Percentiles rank a stretch among this genome's conserved stretches.
phyloP scores from a whole-genome alignment of 1,284 basidiomycete species.

The Tetrapyrgos nigripes region DNA sequence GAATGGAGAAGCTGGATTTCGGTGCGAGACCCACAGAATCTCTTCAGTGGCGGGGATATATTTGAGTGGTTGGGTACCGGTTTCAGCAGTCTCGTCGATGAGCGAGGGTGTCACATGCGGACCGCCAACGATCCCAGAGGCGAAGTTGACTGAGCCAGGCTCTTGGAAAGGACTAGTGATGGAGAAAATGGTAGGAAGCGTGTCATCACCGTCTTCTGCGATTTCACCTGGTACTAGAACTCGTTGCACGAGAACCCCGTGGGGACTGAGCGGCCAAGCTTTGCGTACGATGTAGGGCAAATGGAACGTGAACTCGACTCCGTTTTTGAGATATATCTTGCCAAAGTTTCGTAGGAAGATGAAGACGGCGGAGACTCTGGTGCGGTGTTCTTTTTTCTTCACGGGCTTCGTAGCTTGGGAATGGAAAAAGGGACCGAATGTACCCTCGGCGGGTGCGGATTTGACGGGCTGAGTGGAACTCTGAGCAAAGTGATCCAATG shows the following conservation, averaged over 20 bases:
- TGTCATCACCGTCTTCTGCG: constrained; percentile 67
- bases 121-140: constrained; percentile 60
- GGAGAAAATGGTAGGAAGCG: constrained; percentile 80
- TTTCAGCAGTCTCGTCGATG: constrained; percentile 60
- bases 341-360: constrained; percentile 81
- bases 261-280: constrained; percentile 80
- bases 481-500: constrained; percentile 17
- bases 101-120: constrained; percentile 45
- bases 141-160: constrained; percentile 70
- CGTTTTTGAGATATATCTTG: constrained; percentile 77
- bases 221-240: constrained; percentile 70
- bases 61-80: constrained; percentile 51
- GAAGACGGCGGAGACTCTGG: constrained; percentile 66
- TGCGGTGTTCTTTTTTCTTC: constrained; percentile 28
- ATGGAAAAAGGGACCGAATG: constrained; percentile 68
- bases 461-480: constrained; percentile 7
- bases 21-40: constrained; percentile 63
- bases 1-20: constrained; percentile 47
- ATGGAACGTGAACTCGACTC: constrained; percentile 79
- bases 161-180: constrained; percentile 81
- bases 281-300: constrained; percentile 81
- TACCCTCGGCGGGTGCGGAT: constrained; percentile 43
- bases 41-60: constrained; percentile 66
- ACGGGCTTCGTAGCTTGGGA: constrained; percentile 39
- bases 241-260: constrained; percentile 83